These are phyloP conservation scores for Pythium chondricola DNA, from an alignment of 352 stramenopile species.

Conservation along the genomic window DNA sequence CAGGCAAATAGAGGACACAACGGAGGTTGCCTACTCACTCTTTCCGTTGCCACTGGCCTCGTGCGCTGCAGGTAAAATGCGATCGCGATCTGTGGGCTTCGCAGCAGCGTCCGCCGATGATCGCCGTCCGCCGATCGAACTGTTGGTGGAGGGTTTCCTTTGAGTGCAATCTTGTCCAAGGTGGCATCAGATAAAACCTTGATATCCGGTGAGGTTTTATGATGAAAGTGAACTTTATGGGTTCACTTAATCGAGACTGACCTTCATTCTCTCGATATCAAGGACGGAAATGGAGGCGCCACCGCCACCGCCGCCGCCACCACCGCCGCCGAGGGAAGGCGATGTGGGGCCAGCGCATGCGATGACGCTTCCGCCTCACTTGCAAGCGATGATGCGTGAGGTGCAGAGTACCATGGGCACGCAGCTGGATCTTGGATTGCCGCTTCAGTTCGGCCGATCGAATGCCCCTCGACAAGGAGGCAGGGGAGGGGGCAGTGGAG, in stretches of 20 bases:
- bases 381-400: constrained; percentile 51
- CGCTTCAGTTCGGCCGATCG: constrained; percentile 9
- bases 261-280: no score
- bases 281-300: no score
- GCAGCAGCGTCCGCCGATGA: no score
- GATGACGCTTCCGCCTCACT: constrained; percentile 32
- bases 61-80: background rate
- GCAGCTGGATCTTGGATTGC: constrained; percentile 3
- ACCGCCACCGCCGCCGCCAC: constrained; percentile 14
- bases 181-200: no score
- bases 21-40: constrained; percentile 17
- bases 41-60: background rate
- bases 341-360: background rate
- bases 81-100: no score
- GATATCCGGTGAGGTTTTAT: no score
- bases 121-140: constrained; percentile 3
- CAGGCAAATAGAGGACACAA: constrained; percentile 7
- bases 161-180: constrained; percentile 10
- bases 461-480: background rate
- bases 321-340: constrained; percentile 7
- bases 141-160: constrained; percentile 13
- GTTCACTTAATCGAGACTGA: no score
- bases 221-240: no score
- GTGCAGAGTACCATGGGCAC: constrained; percentile 18
- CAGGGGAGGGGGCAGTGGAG: constrained; percentile 3